Conservation (phyloP, 2,329 filamentous ascomycete species). For the Ophiostoma himal-ulmi region DNA sequence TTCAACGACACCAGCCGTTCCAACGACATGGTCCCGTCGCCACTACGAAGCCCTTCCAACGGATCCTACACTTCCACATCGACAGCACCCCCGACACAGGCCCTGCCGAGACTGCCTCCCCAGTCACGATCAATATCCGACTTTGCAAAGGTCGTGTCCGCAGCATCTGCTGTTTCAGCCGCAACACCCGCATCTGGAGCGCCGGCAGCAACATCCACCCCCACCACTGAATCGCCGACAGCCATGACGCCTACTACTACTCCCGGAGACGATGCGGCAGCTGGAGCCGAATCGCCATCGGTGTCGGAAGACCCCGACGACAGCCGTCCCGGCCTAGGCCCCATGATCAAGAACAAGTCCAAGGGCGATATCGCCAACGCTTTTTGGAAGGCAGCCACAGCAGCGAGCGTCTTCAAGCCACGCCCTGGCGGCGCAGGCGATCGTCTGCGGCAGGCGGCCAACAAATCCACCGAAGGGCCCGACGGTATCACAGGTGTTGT, state of each 20-base stretch:
- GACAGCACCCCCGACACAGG: neutral
- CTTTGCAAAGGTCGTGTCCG: neutral
- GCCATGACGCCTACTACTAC: neutral
- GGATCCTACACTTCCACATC: constrained; percentile 2
- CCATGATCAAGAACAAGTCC: constrained; percentile 78
- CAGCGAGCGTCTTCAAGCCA: constrained; percentile 72
- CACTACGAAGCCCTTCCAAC: constrained; percentile 23
- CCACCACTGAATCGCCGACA: neutral
- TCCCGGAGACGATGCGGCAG: neutral
- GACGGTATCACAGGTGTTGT: constrained; percentile 89
- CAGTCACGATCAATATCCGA: constrained; percentile 6
- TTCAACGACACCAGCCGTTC: constrained; percentile 9
- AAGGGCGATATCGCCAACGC: constrained; percentile 67
- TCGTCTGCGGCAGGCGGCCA: constrained; percentile 59
- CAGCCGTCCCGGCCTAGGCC: constrained; percentile 68
- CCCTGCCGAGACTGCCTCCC: constrained; percentile 11
- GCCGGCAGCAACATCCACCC: neutral
- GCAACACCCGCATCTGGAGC: neutral
- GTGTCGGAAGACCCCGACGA: constrained; percentile 33
- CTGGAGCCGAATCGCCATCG: constrained; percentile 19
- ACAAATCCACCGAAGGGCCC: constrained; percentile 59
- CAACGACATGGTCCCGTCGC: constrained; percentile 20
- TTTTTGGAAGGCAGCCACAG: constrained; percentile 74
- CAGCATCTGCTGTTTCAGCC: neutral
- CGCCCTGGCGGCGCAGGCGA: constrained; percentile 81